Evolutionary conservation across 306 rosid genomes (phyloP), one percentile per base, ranked within the genome.

Genomic region (Hylodesmum podocarpum): DNA sequence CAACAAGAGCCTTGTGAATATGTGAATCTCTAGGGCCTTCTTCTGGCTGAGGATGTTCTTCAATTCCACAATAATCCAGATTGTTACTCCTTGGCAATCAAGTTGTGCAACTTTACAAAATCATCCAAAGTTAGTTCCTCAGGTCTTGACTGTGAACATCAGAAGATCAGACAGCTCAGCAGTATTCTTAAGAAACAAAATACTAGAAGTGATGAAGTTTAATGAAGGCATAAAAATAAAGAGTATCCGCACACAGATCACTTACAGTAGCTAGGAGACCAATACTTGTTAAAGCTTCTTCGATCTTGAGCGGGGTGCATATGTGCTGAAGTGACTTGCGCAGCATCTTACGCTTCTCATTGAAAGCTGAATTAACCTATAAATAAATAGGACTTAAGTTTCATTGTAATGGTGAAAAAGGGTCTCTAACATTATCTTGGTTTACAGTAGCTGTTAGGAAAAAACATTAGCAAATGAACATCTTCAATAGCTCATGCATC

Each of bases 291-390:
- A 91, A 80, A 79, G 92, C 96, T 46, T 73, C 84, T 86, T 94
- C 97, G 8, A 88, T 92, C 80, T 92, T 93, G 18, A 62, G 1
- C 75, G 98, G 54, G 9, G 92, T 70, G 83, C 92, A 70, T 61
- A 91, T 55, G 87, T 92, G 97, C 84, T 92, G 98, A 31, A 92
- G 95, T 21, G 98, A 87, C 67, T 84, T 91, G 76, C 96, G 85
- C 75, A 91, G 62, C 98, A 94, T 92, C 81, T 94, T 94, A 12
- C 97, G 91, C 82, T 94, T 94, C 72, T 89, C 97, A 25, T 94
- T 92, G 83, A 94, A 94, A 22, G 93, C 98, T 21, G 98, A 94
- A 77, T 89, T 86, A 57, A 90, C 92, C 98, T 94, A 29, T 15
- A 61, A 80, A 66, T 55, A 53, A 0, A 36, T 11, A 54, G 50